phyloP scores from a whole-genome alignment of 805 yeast species.

The Lipomyces chichibuensis region DNA sequence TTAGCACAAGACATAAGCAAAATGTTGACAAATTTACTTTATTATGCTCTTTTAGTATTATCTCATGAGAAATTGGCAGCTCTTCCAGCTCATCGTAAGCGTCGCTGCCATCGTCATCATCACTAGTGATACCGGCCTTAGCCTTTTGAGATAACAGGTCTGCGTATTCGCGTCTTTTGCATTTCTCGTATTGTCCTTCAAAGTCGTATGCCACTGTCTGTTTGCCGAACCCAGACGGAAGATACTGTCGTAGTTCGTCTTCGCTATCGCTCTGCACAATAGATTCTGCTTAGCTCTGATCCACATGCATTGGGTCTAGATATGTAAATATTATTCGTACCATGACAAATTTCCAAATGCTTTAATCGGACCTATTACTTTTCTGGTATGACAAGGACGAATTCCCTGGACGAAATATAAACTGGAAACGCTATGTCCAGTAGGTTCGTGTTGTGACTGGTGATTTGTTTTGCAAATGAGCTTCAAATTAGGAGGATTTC shows the following conservation, averaged over 20 bases:
- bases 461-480: no score
- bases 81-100: conserved; percentile 42
- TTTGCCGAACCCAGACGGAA: conserved; percentile 37
- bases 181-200: conserved; percentile 19
- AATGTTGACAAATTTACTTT: conserved; percentile 36
- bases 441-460: not conserved
- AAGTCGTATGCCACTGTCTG: conserved; percentile 10
- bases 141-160: conserved; percentile 7
- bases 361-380: not conserved
- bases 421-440: no score
- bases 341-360: not conserved
- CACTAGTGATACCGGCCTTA: conserved; percentile 21
- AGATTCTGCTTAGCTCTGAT: not conserved
- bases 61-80: conserved; percentile 47
- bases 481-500: no score
- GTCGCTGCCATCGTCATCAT: conserved; percentile 36
- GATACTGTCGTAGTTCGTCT: conserved; percentile 15
- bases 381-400: not conserved
- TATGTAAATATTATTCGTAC: not conserved
- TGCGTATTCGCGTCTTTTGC: conserved; percentile 18
- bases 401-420: no score
- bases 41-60: conserved; percentile 36
- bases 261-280: conserved; percentile 13
- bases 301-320: not conserved
- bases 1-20: not conserved